Conservation (phyloP, 768 basidiomycete species). For the Russula abietina region DNA sequence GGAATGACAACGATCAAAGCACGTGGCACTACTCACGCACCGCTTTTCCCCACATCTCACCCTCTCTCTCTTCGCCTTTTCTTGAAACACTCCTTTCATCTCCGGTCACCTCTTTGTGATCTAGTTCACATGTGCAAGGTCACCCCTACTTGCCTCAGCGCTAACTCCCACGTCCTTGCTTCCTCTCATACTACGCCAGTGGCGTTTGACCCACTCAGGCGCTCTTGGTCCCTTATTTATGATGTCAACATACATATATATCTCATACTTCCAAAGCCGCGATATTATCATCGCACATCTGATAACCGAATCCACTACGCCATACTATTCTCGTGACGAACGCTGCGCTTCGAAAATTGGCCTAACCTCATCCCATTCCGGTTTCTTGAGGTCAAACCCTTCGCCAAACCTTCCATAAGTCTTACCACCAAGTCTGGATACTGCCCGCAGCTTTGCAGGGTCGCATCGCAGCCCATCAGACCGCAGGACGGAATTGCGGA, state of each 20-base stretch:
- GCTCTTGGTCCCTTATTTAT: slow-evolving; percentile 11
- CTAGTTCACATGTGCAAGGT: slow-evolving; percentile 12
- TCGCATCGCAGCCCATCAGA: slow-evolving; percentile 41
- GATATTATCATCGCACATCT: slow-evolving; percentile 15
- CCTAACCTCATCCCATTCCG: slow-evolving; percentile 38
- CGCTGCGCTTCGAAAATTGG: slow-evolving; percentile 24
- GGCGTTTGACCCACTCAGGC: slow-evolving; percentile 6
- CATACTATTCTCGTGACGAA: slow-evolving; percentile 7
- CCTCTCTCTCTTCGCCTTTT: no score
- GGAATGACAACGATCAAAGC: no score
- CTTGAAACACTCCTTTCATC: slow-evolving; percentile 2
- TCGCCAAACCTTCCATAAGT: slow-evolving; percentile 46
- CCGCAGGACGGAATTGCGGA: slow-evolving; percentile 43
- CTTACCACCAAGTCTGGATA: slow-evolving; percentile 51
- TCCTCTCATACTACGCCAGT: slow-evolving; percentile 6
- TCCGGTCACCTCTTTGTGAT: slow-evolving; percentile 13
- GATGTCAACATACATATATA: slow-evolving; percentile 13
- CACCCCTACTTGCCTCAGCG: slow-evolving; percentile 2
- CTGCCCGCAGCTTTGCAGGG: slow-evolving; percentile 41
- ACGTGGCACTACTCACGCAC: no score
- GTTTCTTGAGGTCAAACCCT: slow-evolving; percentile 43
- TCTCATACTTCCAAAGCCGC: slow-evolving; percentile 12
- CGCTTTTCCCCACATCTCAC: no score
- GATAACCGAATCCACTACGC: slow-evolving; percentile 10
- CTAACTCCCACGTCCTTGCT: slow-evolving; percentile 21